Evolutionary conservation across 2,329 filamentous ascomycete species (phyloP).

Genomic region (Claviceps monticola): DNA sequence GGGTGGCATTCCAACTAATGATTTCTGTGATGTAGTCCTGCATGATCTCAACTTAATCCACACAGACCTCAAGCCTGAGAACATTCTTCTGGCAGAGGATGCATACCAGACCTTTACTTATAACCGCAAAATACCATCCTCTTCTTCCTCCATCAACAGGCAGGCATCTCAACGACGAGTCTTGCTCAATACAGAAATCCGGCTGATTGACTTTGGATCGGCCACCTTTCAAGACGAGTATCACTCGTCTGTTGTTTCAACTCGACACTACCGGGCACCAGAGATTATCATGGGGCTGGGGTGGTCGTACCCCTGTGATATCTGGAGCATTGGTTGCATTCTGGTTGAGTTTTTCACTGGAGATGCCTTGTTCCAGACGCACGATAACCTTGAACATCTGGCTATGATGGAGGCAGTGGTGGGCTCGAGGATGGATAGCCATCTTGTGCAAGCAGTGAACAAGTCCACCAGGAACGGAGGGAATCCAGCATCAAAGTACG

Average conservation of each 20-base stretch:
- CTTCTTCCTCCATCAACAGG: conserved; percentile 43
- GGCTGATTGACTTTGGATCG: conserved; percentile 58
- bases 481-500: conserved; percentile 52
- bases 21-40: conserved; percentile 44
- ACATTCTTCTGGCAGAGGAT: conserved; percentile 52
- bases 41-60: conserved; percentile 97
- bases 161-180: conserved; percentile 51
- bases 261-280: conserved; percentile 54
- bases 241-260: conserved; percentile 58
- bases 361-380: conserved; percentile 57
- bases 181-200: conserved; percentile 53
- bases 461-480: conserved; percentile 40
- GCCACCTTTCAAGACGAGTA: conserved; percentile 63
- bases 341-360: conserved; percentile 60
- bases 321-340: conserved; percentile 63
- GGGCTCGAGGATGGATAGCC: conserved; percentile 41
- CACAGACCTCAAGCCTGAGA: conserved; percentile 63
- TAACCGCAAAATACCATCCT: conserved; percentile 55
- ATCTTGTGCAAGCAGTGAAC: conserved; percentile 35
- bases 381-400: conserved; percentile 58
- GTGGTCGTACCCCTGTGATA: conserved; percentile 59
- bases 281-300: conserved; percentile 58
- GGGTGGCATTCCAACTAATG: not conserved
- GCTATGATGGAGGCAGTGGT: conserved; percentile 66
- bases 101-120: conserved; percentile 58